Percentiles rank a stretch among this genome's conserved stretches.
Conservation (phyloP, 139 green algal species). For the Coelastrella sp. region DNA sequence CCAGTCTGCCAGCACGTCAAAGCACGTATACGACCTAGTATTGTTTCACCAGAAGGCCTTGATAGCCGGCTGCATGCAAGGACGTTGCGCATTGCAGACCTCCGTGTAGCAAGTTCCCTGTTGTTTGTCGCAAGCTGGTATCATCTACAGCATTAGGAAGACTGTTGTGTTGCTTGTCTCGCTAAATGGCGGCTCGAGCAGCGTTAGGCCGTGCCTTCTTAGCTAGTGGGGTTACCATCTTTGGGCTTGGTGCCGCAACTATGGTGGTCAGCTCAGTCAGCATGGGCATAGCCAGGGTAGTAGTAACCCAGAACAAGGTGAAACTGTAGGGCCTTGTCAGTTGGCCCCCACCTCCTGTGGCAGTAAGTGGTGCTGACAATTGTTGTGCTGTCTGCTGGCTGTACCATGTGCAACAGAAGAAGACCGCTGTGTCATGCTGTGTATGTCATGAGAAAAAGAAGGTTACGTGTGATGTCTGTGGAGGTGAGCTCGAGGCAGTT, state of each 20-base stretch:
- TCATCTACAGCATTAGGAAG: not conserved
- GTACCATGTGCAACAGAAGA: constrained; percentile 22
- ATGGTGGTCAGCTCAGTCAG: constrained; percentile 54
- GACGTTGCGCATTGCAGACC: no score
- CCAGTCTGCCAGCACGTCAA: no score
- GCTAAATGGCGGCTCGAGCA: constrained; percentile 42
- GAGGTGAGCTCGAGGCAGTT: constrained; percentile 51
- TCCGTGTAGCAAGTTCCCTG: no score
- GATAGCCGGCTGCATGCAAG: no score
- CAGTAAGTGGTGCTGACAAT: not conserved
- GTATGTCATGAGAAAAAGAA: constrained; percentile 47
- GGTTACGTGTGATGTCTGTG: constrained; percentile 60
- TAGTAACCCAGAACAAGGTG: constrained; percentile 59
- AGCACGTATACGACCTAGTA: no score
- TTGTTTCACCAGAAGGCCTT: no score
- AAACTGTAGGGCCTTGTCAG: not conserved
- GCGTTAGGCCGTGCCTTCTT: constrained; percentile 60
- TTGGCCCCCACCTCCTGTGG: not conserved
- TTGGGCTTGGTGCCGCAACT: constrained; percentile 53
- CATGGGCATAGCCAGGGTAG: constrained; percentile 55
- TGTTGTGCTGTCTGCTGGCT: not conserved
- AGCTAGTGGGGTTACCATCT: constrained; percentile 60
- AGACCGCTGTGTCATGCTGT: constrained; percentile 37
- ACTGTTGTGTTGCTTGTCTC: not conserved
- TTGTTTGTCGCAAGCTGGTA: no score